Percentiles rank a stretch among this genome's conserved stretches.
phyloP scores from a whole-genome alignment of 306 rosid species.

The Hippophae rhamnoides region DNA sequence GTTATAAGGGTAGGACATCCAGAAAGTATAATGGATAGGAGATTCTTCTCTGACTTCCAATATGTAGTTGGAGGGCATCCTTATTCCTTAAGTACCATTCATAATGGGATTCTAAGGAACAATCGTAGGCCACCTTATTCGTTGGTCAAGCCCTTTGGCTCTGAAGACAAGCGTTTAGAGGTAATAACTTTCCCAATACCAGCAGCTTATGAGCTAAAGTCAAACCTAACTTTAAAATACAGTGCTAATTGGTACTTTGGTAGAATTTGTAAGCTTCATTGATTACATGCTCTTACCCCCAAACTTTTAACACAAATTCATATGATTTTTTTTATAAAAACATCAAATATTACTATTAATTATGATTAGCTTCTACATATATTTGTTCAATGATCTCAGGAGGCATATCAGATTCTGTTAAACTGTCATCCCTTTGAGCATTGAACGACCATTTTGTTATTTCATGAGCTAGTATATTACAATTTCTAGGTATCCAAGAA shows the following conservation, averaged over 20 bases:
- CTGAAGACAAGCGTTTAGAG: slow-evolving; percentile 62
- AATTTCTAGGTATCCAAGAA: no score
- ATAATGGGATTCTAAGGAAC: slow-evolving; percentile 76
- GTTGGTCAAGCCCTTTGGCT: slow-evolving; percentile 54
- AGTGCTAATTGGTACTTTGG: neutral
- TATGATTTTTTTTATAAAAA: no score
- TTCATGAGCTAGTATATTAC: no score
- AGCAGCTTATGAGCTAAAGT: neutral
- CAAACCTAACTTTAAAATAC: neutral
- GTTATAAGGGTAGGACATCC: slow-evolving; percentile 57
- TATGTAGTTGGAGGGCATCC: slow-evolving; percentile 78
- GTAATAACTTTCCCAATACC: slow-evolving; percentile 18
- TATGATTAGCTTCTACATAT: no score
- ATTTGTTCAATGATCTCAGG: no score
- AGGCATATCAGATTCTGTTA: no score
- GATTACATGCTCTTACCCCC: no score
- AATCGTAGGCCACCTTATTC: slow-evolving; percentile 77
- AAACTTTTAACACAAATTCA: no score
- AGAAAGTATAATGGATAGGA: slow-evolving; percentile 66
- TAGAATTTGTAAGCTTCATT: no score
- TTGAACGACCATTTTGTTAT: no score
- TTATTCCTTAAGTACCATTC: slow-evolving; percentile 49
- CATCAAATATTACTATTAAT: no score
- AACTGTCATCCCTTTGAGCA: no score
- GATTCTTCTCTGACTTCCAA: slow-evolving; percentile 62